phyloP scores from a whole-genome alignment of 2,329 filamentous ascomycete genomes.

The Penicillium palitans region DNA sequence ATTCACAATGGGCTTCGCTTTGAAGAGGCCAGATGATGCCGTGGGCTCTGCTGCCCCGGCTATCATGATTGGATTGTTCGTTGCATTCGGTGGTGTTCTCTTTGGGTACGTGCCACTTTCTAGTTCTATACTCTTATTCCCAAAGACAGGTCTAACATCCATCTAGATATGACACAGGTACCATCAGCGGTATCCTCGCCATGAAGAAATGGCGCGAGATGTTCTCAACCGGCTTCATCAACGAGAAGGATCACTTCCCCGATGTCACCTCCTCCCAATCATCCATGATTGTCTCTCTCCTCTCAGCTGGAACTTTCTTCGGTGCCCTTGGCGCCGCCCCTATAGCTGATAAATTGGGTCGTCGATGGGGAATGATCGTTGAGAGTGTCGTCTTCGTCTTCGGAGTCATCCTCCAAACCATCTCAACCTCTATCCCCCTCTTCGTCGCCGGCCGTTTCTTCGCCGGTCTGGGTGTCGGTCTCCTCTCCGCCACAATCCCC shows the following conservation, averaged over 20 bases:
- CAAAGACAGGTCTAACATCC: background rate
- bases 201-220: slow-evolving; percentile 47
- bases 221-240: slow-evolving; percentile 38
- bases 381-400: slow-evolving; percentile 35
- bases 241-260: slow-evolving; percentile 42
- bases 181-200: slow-evolving; percentile 55
- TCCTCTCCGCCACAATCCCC: slow-evolving; percentile 61
- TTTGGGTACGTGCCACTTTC: slow-evolving; percentile 49
- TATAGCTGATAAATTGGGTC: slow-evolving; percentile 37
- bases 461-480: slow-evolving; percentile 64
- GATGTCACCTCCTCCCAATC: slow-evolving; percentile 54
- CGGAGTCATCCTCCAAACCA: slow-evolving; percentile 36
- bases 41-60: slow-evolving; percentile 50
- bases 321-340: slow-evolving; percentile 53
- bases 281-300: slow-evolving; percentile 19
- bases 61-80: slow-evolving; percentile 58
- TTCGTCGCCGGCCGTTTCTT: slow-evolving; percentile 53
- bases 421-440: slow-evolving; percentile 30
- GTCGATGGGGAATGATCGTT: slow-evolving; percentile 44
- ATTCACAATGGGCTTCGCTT: slow-evolving; percentile 42
- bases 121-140: background rate
- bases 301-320: slow-evolving; percentile 70
- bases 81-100: slow-evolving; percentile 59
- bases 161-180: slow-evolving; percentile 53
- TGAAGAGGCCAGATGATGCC: slow-evolving; percentile 50